Percentiles rank a stretch among this genome's conserved stretches.
These are phyloP conservation scores for Selaginella moellendorffii DNA, from an alignment of 75 land plant genomes.

Conservation along the genomic window DNA sequence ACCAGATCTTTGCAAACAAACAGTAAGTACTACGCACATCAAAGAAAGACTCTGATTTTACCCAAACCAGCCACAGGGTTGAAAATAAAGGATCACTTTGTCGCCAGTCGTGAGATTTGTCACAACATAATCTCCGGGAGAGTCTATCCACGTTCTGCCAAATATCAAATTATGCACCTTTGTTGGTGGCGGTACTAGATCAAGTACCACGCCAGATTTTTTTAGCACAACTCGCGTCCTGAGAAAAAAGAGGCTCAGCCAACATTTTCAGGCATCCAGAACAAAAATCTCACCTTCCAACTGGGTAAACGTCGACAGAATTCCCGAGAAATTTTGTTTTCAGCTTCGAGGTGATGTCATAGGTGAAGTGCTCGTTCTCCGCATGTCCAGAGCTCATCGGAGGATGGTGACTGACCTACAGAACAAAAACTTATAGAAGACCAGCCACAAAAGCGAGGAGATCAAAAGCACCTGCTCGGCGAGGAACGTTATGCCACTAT, in stretches of 20 bases:
- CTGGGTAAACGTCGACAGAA: conserved; percentile 95
- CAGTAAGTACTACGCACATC: neutral
- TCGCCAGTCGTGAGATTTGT: conserved; percentile 89
- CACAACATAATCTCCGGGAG: conserved; percentile 95
- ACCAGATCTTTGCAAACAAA: conserved; percentile 46
- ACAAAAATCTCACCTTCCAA: no score
- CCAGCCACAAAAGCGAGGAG: neutral
- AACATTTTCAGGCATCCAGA: no score
- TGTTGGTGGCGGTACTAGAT: conserved; percentile 90
- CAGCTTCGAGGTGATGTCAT: conserved; percentile 86
- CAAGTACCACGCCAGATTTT: conserved; percentile 62
- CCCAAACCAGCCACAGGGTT: conserved; percentile 99
- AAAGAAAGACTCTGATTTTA: conserved; percentile 12
- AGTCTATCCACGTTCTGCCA: conserved; percentile 98
- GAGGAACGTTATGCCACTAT: conserved; percentile 70
- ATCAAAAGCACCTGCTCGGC: conserved; percentile 64
- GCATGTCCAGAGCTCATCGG: conserved; percentile 99
- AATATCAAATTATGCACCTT: conserved; percentile 93
- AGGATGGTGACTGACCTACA: conserved; percentile 96
- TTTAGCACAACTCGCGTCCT: conserved; percentile 84
- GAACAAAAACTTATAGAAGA: neutral
- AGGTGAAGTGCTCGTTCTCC: conserved; percentile 90
- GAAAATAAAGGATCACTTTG: conserved; percentile 90
- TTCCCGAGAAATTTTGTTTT: conserved; percentile 95
- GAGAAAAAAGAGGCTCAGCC: conserved; percentile 20